Conservation (phyloP, 2,329 filamentous ascomycete species). For the Tolypocladium guangdongense region DNA sequence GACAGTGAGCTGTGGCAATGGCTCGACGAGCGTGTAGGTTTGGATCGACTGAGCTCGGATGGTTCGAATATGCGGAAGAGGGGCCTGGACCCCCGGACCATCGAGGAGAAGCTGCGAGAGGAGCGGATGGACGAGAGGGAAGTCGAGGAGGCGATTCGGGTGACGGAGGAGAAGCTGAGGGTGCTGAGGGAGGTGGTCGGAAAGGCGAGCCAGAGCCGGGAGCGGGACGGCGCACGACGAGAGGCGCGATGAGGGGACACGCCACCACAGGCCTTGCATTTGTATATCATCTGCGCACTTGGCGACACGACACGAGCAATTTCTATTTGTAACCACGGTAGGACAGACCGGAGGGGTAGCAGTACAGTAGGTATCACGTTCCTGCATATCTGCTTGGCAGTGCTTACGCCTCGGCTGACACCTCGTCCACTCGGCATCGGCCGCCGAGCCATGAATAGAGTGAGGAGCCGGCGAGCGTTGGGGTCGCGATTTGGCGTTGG, state of each 20-base stretch:
- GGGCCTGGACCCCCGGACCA: constrained; percentile 41
- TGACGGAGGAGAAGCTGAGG: constrained; percentile 76
- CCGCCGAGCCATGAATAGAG: too few relatives aligned
- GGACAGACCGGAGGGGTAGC: background rate
- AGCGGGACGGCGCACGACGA: background rate
- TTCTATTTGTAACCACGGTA: background rate
- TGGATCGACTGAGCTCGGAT: constrained; percentile 46
- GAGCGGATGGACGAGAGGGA: constrained; percentile 60
- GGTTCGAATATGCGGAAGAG: constrained; percentile 27
- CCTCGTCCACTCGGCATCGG: background rate
- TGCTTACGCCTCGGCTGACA: too few relatives aligned
- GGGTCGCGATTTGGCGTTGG: background rate
- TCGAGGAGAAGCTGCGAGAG: constrained; percentile 47
- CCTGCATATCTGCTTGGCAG: background rate
- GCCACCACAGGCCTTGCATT: background rate
- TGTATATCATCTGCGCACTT: background rate
- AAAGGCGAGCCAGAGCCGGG: constrained; percentile 25
- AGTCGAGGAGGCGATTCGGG: constrained; percentile 67
- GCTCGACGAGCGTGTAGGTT: constrained; percentile 75
- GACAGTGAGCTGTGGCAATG: constrained; percentile 88
- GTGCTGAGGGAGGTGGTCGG: constrained; percentile 62
- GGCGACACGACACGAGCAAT: background rate
- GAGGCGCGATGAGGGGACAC: background rate
- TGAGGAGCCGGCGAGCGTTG: too few relatives aligned
- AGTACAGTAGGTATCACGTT: background rate